phyloP scores from a whole-genome alignment of 2,329 filamentous ascomycete species.

The Malbranchea cinnamomea region DNA sequence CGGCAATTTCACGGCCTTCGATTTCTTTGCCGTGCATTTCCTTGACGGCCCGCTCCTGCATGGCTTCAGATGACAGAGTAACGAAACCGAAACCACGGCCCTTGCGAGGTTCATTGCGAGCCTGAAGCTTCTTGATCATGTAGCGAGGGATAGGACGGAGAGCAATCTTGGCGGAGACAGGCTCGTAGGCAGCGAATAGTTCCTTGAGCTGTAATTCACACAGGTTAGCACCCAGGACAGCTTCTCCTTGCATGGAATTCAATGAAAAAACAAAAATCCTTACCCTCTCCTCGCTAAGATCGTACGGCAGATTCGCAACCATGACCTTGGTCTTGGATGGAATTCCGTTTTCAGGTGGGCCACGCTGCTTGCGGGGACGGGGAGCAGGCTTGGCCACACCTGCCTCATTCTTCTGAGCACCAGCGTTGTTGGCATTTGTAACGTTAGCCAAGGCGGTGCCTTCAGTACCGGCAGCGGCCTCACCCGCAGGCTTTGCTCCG shows the following conservation, averaged over 20 bases:
- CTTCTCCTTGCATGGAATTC: too few species aligned
- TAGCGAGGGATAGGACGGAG: constrained; percentile 96
- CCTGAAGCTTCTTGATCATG: constrained; percentile 99
- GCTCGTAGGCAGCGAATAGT: constrained; percentile 84
- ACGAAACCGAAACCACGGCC: constrained; percentile 98
- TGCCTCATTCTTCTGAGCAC: constrained; percentile 23
- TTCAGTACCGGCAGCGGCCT: constrained; percentile 39
- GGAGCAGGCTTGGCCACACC: constrained; percentile 24
- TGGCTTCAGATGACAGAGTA: constrained; percentile 83
- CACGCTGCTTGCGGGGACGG: constrained; percentile 62
- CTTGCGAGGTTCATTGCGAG: constrained; percentile 95
- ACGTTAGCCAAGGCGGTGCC: constrained; percentile 46
- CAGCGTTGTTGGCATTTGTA: constrained; percentile 26
- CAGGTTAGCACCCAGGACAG: constrained; percentile 17
- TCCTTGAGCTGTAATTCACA: constrained; percentile 64
- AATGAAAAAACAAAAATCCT: constrained; percentile 16
- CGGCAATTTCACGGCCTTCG: constrained; percentile 94
- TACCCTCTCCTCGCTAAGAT: constrained; percentile 95
- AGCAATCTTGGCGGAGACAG: constrained; percentile 92
- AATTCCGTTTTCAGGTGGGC: constrained; percentile 91
- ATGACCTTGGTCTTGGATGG: constrained; percentile 99
- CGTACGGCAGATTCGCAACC: constrained; percentile 98
- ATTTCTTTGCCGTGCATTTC: constrained; percentile 99
- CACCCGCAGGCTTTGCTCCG: constrained; percentile 27
- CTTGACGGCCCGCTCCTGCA: constrained; percentile 88